phyloP scores from a whole-genome alignment of 2,329 filamentous ascomycete genomes.

The Albophoma yamanashiensis region DNA sequence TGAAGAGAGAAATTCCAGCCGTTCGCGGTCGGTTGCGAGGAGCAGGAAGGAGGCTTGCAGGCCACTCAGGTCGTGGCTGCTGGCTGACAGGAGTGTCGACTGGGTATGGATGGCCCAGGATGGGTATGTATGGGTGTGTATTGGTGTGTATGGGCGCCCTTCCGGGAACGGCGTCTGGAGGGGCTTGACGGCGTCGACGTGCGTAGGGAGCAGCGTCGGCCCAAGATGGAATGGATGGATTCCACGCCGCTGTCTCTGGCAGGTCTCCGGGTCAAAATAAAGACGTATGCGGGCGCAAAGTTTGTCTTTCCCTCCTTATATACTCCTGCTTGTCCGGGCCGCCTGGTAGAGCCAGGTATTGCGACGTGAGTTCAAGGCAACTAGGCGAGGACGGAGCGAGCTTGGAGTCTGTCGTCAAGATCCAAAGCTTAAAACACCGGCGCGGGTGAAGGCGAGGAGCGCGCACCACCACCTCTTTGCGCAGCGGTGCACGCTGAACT shows the following conservation, averaged over 20 bases:
- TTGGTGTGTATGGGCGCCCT: neutral
- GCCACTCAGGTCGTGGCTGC: neutral
- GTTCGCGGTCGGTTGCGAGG: neutral
- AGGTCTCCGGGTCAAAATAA: neutral
- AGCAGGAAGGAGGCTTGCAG: neutral
- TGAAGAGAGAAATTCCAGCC: neutral
- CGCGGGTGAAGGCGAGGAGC: neutral
- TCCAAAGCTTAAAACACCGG: neutral
- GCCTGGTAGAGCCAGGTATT: neutral
- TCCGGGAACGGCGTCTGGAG: constrained; percentile 1
- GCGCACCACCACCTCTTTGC: neutral
- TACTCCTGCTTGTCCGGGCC: neutral
- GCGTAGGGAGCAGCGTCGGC: neutral
- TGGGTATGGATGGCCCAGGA: neutral
- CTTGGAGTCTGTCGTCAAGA: neutral
- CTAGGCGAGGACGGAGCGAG: neutral
- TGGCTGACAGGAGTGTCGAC: neutral
- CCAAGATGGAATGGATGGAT: neutral
- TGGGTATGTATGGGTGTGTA: neutral
- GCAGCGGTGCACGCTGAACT: neutral
- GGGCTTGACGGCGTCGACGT: neutral
- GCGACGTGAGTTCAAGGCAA: neutral
- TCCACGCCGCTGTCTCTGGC: neutral
- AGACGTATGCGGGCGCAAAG: neutral
- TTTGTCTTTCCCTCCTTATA: neutral